Percentiles rank a stretch among this genome's conserved stretches.
Conservation (phyloP, 106 monocot species). For the Cymbidium sinense region DNA sequence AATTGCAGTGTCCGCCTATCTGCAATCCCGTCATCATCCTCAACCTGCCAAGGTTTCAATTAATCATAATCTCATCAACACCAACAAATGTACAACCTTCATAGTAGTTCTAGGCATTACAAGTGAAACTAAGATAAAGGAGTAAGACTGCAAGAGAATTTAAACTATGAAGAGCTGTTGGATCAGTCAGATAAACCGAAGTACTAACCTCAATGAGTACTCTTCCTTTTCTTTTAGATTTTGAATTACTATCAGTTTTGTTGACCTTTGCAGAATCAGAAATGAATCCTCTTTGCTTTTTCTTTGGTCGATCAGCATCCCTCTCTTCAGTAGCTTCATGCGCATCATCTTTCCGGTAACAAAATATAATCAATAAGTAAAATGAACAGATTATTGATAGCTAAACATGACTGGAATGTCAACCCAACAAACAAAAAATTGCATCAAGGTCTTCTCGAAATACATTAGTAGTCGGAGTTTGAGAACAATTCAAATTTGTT, state of each 20-base stretch:
- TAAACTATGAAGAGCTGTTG: not conserved
- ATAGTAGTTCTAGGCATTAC: not conserved
- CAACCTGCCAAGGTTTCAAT: constrained; percentile 2
- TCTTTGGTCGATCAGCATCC: constrained; percentile 19
- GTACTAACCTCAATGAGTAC: constrained; percentile 40
- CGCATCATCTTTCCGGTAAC: constrained; percentile 9
- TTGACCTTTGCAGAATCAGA: constrained; percentile 12
- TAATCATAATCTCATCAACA: not conserved
- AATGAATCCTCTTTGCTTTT: constrained; percentile 20
- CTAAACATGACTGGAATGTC: not conserved
- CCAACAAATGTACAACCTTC: not conserved
- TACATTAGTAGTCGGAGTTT: not conserved
- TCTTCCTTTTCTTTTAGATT: constrained; percentile 41
- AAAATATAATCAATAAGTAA: not conserved
- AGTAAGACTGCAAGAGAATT: too few relatives aligned
- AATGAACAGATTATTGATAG: not conserved
- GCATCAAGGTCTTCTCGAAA: too few relatives aligned
- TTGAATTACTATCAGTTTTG: constrained; percentile 7
- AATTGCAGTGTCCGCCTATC: not conserved
- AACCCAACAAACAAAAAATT: not conserved
- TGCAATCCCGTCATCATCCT: not conserved
- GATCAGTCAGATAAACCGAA: not conserved
- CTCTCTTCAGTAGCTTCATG: constrained; percentile 28
- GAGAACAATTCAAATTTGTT: not conserved
- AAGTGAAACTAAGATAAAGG: not conserved